Conservation (phyloP, 352 stramenopile genomes). For the Globisporangium cystogenes region DNA sequence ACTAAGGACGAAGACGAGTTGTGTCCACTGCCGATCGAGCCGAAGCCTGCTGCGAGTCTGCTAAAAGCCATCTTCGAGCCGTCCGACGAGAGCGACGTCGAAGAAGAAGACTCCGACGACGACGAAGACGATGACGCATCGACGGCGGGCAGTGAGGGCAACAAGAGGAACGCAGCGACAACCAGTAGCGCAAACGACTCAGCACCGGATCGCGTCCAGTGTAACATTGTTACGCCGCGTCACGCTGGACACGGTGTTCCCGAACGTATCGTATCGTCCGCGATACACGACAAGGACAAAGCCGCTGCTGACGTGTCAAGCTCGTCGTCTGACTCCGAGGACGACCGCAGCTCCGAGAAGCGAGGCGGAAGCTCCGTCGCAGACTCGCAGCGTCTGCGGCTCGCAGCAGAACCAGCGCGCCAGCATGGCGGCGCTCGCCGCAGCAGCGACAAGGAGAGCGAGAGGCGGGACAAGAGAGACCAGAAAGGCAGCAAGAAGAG, state of each 20-base stretch:
- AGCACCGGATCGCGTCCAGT: not conserved
- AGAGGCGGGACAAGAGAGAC: constrained; percentile 14
- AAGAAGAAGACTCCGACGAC: constrained; percentile 30
- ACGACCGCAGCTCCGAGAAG: not conserved
- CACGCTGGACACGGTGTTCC: not conserved
- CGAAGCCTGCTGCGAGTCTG: constrained; percentile 41
- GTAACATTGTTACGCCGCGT: constrained; percentile 4
- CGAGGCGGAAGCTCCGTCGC: not conserved
- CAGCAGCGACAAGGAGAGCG: constrained; percentile 3
- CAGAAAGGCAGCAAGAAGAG: constrained; percentile 13
- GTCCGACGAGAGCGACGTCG: constrained; percentile 43
- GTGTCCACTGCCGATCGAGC: constrained; percentile 27
- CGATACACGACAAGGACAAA: constrained; percentile 3
- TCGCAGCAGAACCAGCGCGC: not conserved
- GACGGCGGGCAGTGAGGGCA: not conserved
- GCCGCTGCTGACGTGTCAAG: constrained; percentile 6
- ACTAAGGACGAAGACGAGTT: constrained; percentile 12
- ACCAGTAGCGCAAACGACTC: not conserved
- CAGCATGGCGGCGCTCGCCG: not conserved
- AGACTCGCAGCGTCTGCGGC: not conserved
- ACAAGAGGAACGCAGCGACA: constrained; percentile 8
- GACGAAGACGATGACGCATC: constrained; percentile 8
- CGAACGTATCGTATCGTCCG: not conserved
- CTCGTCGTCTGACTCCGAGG: constrained; percentile 6
- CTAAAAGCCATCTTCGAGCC: constrained; percentile 83